phyloP scores from a whole-genome alignment of 768 basidiomycete genomes.

The Auriscalpium orientale region DNA sequence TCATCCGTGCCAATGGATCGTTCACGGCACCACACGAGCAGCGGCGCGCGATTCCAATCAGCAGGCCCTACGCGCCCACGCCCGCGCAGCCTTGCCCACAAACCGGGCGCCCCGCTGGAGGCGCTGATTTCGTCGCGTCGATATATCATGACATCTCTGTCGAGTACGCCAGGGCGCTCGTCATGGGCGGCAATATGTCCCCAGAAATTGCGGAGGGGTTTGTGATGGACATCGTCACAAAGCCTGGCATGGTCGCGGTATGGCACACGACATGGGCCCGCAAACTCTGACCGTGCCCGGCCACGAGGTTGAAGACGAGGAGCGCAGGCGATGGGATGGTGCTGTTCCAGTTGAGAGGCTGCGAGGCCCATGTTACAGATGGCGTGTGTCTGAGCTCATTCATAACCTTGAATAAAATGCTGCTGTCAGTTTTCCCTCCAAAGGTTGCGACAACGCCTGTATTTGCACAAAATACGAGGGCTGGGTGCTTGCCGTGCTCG shows the following conservation, averaged over 20 bases:
- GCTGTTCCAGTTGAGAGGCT: not conserved
- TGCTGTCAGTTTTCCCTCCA: too few species aligned
- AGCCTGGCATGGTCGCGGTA: not conserved
- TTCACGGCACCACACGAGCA: constrained; percentile 5
- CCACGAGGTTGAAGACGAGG: not conserved
- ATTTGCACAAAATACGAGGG: too few species aligned
- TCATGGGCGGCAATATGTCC: not conserved
- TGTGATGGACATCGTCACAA: constrained; percentile 1
- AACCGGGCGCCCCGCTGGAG: not conserved
- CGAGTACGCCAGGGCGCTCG: constrained; percentile 6
- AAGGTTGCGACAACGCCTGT: too few species aligned
- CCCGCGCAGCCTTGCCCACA: not conserved
- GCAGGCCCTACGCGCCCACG: not conserved
- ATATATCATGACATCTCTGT: not conserved
- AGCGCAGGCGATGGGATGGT: not conserved
- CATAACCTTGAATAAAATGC: too few species aligned
- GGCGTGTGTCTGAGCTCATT: too few species aligned
- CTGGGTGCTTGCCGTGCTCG: too few species aligned
- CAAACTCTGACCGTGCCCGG: not conserved
- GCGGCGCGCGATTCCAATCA: constrained; percentile 12
- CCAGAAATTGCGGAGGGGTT: constrained; percentile 6
- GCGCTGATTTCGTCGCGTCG: not conserved
- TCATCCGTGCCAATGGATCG: constrained; percentile 1
- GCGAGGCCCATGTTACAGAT: too few species aligned
- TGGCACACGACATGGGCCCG: constrained; percentile 13